Evolutionary conservation across 768 basidiomycete genomes (phyloP).

Genomic region (Xerocomellus chrysenteron): DNA sequence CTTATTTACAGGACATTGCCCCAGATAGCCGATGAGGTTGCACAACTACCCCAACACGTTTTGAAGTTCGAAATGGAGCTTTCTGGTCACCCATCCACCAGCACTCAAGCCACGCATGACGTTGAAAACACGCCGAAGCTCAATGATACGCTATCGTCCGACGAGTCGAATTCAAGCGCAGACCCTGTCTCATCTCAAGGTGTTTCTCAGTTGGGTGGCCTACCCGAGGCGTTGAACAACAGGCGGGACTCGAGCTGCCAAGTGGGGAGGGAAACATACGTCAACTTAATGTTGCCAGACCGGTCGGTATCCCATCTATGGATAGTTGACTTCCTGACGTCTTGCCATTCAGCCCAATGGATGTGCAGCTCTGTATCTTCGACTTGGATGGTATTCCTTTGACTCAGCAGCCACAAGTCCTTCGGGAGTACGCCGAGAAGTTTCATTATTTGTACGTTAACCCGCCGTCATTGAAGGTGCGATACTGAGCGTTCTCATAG

Average conservation of each 20-base stretch:
- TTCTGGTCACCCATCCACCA: neutral
- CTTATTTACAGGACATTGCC: slow-evolving; percentile 46
- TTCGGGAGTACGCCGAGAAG: slow-evolving; percentile 41
- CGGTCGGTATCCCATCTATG: slow-evolving; percentile 37
- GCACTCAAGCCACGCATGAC: neutral
- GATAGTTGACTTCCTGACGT: slow-evolving; percentile 2
- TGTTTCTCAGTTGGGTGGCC: neutral
- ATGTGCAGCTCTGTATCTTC: slow-evolving; percentile 50
- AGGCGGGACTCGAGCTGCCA: slow-evolving; percentile 29
- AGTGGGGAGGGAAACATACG: slow-evolving; percentile 35
- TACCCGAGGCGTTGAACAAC: neutral
- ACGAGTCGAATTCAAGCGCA: neutral
- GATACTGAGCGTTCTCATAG: slow-evolving; percentile 28
- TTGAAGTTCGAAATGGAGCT: slow-evolving; percentile 44
- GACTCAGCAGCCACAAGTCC: slow-evolving; percentile 38
- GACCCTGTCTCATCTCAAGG: neutral
- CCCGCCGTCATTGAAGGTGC: neutral
- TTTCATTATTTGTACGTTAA: slow-evolving; percentile 45
- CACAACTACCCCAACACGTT: slow-evolving; percentile 16
- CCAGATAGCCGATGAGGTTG: slow-evolving; percentile 3
- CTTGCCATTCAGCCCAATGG: slow-evolving; percentile 46
- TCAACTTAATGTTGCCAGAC: slow-evolving; percentile 59
- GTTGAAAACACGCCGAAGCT: neutral
- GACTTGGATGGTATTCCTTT: slow-evolving; percentile 30
- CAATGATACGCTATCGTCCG: neutral